These are phyloP conservation scores for Phlebiopsis gigantea DNA, from an alignment of 768 basidiomycete genomes.

Conservation along the genomic window DNA sequence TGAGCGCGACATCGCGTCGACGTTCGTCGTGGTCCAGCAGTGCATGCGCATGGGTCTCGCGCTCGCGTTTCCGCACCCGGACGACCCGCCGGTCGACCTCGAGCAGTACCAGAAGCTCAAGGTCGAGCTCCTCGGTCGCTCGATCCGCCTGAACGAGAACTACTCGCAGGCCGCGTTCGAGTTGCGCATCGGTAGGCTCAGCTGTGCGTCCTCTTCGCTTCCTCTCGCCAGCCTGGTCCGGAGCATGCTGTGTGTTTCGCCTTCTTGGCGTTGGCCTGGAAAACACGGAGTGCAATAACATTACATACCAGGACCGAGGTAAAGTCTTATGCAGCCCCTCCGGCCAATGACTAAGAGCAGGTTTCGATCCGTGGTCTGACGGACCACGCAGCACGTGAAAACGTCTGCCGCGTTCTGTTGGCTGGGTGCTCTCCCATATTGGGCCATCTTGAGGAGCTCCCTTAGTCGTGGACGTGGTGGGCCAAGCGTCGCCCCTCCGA, in stretches of 20 bases:
- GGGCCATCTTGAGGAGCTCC: no score
- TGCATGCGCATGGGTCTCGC: constrained; percentile 30
- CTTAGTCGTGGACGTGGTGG: no score
- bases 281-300: no score
- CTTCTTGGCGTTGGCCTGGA: no score
- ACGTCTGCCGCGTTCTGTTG: no score
- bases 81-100: constrained; percentile 12
- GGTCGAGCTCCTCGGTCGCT: constrained; percentile 28
- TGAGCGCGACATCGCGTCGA: constrained; percentile 31
- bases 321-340: neutral
- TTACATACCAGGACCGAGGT: neutral
- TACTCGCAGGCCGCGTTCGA: constrained; percentile 45
- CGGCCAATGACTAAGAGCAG: neutral
- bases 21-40: constrained; percentile 30
- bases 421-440: no score
- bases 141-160: constrained; percentile 33
- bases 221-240: no score
- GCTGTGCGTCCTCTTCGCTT: constrained; percentile 25
- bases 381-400: neutral
- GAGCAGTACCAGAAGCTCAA: constrained; percentile 19
- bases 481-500: no score
- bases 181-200: constrained; percentile 38
- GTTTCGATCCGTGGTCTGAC: neutral
- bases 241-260: no score
- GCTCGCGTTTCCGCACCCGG: constrained; percentile 18